These are phyloP conservation scores for Picea glauca DNA, from an alignment of 75 land plant species.

Conservation along the genomic window DNA sequence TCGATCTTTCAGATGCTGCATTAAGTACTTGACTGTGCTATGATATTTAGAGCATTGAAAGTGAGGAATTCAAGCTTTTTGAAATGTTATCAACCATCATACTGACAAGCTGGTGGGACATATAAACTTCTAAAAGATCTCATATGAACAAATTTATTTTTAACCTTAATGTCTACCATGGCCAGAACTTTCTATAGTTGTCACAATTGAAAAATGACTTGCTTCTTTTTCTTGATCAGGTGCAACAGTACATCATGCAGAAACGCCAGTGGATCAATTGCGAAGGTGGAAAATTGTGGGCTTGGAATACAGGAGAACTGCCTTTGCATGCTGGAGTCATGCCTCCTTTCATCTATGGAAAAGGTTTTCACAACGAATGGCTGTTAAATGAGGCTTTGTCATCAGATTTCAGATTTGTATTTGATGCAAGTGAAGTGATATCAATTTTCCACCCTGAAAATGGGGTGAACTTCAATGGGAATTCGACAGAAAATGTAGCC, in stretches of 20 bases:
- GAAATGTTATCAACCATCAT: neutral
- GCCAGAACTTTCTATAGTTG: neutral
- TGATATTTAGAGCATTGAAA: neutral
- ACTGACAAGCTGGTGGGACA: neutral
- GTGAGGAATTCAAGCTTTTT: neutral
- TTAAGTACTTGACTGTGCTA: conserved; percentile 11
- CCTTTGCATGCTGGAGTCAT: conserved; percentile 80
- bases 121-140: neutral
- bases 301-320: conserved; percentile 70
- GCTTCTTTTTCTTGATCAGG: conserved; percentile 21
- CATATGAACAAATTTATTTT: neutral
- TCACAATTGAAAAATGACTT: conserved; percentile 4
- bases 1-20: conserved; percentile 3
- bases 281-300: conserved; percentile 54
- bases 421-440: conserved; percentile 66
- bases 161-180: neutral
- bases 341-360: conserved; percentile 87
- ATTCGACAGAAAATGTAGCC: conserved; percentile 1
- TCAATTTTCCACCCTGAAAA: conserved; percentile 31
- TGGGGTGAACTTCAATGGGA: conserved; percentile 8
- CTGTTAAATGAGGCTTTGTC: conserved; percentile 66
- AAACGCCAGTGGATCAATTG: conserved; percentile 25
- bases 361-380: conserved; percentile 77
- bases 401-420: conserved; percentile 53
- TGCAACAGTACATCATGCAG: conserved; percentile 39